phyloP scores from a whole-genome alignment of 768 basidiomycete species.

The Cystobasidium onofrii region DNA sequence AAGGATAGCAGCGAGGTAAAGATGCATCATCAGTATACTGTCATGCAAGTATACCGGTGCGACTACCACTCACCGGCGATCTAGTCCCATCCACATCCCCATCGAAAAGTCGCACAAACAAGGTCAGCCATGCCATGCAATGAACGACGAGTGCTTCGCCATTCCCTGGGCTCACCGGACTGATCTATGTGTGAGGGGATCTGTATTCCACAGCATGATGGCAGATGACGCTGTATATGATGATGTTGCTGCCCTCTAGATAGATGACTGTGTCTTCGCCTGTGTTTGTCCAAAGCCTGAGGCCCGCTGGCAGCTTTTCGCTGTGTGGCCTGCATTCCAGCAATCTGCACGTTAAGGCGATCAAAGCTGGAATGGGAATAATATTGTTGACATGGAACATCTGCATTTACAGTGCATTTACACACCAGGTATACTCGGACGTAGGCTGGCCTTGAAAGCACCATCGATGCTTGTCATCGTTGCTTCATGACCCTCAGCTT shows the following conservation, averaged over 20 bases:
- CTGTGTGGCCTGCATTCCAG: no score
- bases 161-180: not conserved
- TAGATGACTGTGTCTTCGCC: no score
- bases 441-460: no score
- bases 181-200: slow-evolving; percentile 18
- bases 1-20: not conserved
- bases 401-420: no score
- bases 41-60: not conserved
- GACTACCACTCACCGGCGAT: slow-evolving; percentile 1
- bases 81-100: not conserved
- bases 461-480: no score
- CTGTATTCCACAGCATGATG: slow-evolving; percentile 27
- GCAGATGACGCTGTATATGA: not conserved
- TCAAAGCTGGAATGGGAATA: no score
- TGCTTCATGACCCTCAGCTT: no score
- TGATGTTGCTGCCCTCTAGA: slow-evolving; percentile 3
- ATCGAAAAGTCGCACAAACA: slow-evolving; percentile 3
- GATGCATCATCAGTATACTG: not conserved
- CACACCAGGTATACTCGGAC: no score
- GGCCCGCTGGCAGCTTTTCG: not conserved
- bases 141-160: no score
- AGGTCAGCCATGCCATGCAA: not conserved
- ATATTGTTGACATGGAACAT: no score
- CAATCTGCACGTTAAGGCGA: no score
- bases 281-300: not conserved